Evolutionary conservation across 495 filamentous ascomycete genomes (phyloP), one percentile per base, ranked within the genome.

Genomic region (Amorphotheca resinae): DNA sequence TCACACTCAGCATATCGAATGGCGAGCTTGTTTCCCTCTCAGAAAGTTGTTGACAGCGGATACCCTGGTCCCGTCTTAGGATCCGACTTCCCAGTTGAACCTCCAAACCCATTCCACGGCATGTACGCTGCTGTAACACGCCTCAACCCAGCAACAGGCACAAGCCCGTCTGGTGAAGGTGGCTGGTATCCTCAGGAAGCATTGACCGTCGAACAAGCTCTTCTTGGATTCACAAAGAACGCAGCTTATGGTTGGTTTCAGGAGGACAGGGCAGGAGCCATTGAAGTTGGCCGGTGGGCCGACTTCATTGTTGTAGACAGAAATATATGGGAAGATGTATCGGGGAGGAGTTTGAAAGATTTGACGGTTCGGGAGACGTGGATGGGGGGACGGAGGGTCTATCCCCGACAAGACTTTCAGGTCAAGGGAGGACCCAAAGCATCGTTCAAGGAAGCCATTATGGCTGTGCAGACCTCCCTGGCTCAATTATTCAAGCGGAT

Each of bases 31-130:
- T 59, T 76, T 0, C 54, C 18, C 2, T n/a, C 37, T 22, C 58
- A 14, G 38, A 59, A 22, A 15, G 20, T 22, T 11, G 21, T 15
- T 9, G n/a, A 25, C 5, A 18, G 6, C 5, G 30, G 48, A 15
- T 55, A 51, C 21, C 48, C 48, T 9, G 52, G 53, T 1, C 66
- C 69, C 1, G 59, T 79, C 3, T 56, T 82, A 3, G 77, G 77
- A 3, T 72, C 66, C 16, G 77, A 82, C 46, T 82, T 82, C 47
- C 77, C 77, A 14, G 75, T 82, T 8, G 77, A 80, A 48, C 75
- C 74, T 3, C 67, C 75, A 0, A 64, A 71, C 41, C 67, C 73
- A 9, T 74, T 73, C 26, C 67, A 70, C 31, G 77, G 77, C 6
- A 70, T 82, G 14, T 80, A 76, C 45, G 76, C 77, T 0, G 77